phyloP scores from a whole-genome alignment of 768 basidiomycete species.

The Amanita inopinata region DNA sequence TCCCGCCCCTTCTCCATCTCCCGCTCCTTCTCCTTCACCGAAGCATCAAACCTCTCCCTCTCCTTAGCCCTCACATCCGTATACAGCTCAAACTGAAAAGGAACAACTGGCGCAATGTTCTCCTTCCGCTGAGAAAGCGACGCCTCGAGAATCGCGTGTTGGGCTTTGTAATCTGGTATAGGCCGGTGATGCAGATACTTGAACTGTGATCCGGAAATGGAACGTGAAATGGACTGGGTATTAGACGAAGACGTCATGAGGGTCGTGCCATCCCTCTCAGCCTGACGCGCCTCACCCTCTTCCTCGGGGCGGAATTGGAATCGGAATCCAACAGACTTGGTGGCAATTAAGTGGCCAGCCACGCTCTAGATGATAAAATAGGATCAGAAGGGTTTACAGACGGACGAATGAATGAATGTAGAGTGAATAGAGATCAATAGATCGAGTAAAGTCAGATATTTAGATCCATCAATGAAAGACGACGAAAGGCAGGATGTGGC shows the following conservation, averaged over 20 bases:
- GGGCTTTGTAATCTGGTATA: constrained; percentile 45
- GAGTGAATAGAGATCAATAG: background rate
- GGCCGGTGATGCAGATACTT: constrained; percentile 13
- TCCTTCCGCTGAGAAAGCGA: constrained; percentile 33
- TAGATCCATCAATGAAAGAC: constrained; percentile 6
- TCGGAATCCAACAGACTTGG: constrained; percentile 41
- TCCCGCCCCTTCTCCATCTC: constrained; percentile 40
- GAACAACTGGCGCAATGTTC: constrained; percentile 37
- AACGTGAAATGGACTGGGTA: background rate
- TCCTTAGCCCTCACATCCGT: constrained; percentile 53
- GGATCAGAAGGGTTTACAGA: constrained; percentile 7
- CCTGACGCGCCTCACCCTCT: constrained; percentile 37
- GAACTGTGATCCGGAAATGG: constrained; percentile 3
- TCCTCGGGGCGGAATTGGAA: constrained; percentile 35
- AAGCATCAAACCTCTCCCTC: constrained; percentile 54
- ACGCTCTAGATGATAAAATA: constrained; percentile 10
- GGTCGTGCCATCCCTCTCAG: constrained; percentile 18
- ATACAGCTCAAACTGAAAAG: constrained; percentile 34
- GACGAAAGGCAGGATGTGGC: background rate
- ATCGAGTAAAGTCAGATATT: too few species aligned
- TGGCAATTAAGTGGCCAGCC: constrained; percentile 22
- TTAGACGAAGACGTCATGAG: background rate
- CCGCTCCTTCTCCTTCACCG: constrained; percentile 44
- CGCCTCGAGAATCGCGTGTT: constrained; percentile 42
- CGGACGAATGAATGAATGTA: background rate